phyloP scores from a whole-genome alignment of 352 stramenopile species.

The Phytophthora litchii region DNA sequence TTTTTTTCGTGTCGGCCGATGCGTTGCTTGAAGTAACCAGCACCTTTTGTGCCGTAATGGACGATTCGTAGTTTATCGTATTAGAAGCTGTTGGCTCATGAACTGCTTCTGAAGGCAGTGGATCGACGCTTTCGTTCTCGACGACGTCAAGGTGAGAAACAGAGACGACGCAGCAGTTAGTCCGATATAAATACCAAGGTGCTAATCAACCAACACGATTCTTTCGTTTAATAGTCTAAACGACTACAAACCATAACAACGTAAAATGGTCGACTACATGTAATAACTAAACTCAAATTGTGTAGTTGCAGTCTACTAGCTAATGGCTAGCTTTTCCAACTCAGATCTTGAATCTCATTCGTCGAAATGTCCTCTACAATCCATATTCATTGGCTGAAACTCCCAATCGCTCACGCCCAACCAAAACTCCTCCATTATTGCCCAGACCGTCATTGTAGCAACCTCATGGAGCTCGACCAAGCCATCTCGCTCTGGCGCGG shows the following conservation, averaged over 20 bases:
- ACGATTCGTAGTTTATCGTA: no score
- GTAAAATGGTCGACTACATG: not conserved
- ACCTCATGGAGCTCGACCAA: constrained; percentile 73
- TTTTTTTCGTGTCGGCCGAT: not conserved
- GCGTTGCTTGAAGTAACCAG: not conserved
- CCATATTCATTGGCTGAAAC: constrained; percentile 31
- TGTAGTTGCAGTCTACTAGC: not conserved
- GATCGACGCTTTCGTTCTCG: constrained; percentile 10
- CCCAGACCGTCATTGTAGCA: constrained; percentile 5
- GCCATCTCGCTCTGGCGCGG: constrained; percentile 68
- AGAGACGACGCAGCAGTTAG: constrained; percentile 7
- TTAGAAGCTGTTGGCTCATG: constrained; percentile 9
- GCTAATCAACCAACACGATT: not conserved
- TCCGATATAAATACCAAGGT: constrained; percentile 30
- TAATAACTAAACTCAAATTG: not conserved
- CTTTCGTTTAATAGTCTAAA: not conserved
- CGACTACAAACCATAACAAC: not conserved
- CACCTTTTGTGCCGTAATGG: no score
- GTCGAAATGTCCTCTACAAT: constrained; percentile 4
- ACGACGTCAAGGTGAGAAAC: constrained; percentile 9
- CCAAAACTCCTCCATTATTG: constrained; percentile 19
- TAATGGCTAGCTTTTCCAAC: constrained; percentile 16
- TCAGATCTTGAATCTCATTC: constrained; percentile 9
- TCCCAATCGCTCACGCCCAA: constrained; percentile 30
- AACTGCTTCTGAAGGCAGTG: constrained; percentile 8